A percentile compares a stretch with the other conserved stretches of the same genome.
phyloP scores from a whole-genome alignment of 2,329 filamentous ascomycete genomes.

The Fusarium palustre region DNA sequence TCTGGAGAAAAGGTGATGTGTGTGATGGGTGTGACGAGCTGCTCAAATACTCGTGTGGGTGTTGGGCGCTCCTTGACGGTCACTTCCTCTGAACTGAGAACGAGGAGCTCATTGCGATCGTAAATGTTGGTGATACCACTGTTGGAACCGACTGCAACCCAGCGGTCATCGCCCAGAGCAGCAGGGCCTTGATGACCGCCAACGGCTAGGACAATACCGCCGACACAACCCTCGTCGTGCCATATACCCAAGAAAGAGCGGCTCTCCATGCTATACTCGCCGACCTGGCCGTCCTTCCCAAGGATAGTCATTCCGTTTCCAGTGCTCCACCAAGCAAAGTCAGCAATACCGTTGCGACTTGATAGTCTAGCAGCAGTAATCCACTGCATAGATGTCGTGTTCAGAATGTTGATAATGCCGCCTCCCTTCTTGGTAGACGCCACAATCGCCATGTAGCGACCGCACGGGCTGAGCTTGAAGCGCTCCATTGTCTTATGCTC shows the following conservation, averaged over 20 bases:
- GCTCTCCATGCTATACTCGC: constrained; percentile 82
- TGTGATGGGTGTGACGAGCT: constrained; percentile 87
- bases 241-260: constrained; percentile 82
- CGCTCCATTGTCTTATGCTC: constrained; percentile 92
- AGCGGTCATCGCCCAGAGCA: constrained; percentile 80
- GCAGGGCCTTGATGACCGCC: constrained; percentile 74
- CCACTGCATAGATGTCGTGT: constrained; percentile 87
- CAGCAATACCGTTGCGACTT: constrained; percentile 83
- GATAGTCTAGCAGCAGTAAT: constrained; percentile 84
- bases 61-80: constrained; percentile 74
- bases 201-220: constrained; percentile 83
- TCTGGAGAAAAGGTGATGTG: constrained; percentile 85
- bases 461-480: constrained; percentile 89
- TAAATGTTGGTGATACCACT: constrained; percentile 95
- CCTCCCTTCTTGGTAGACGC: constrained; percentile 86
- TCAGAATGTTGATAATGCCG: constrained; percentile 87
- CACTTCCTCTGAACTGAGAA: constrained; percentile 54
- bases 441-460: constrained; percentile 84
- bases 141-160: constrained; percentile 88
- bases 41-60: constrained; percentile 80
- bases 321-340: constrained; percentile 93
- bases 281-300: constrained; percentile 88
- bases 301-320: constrained; percentile 84
- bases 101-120: constrained; percentile 76
- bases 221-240: constrained; percentile 90